Percentiles rank a stretch among this genome's conserved stretches.
These are phyloP conservation scores for Suillus bovinus DNA, from an alignment of 768 basidiomycete species.

Conservation along the genomic window DNA sequence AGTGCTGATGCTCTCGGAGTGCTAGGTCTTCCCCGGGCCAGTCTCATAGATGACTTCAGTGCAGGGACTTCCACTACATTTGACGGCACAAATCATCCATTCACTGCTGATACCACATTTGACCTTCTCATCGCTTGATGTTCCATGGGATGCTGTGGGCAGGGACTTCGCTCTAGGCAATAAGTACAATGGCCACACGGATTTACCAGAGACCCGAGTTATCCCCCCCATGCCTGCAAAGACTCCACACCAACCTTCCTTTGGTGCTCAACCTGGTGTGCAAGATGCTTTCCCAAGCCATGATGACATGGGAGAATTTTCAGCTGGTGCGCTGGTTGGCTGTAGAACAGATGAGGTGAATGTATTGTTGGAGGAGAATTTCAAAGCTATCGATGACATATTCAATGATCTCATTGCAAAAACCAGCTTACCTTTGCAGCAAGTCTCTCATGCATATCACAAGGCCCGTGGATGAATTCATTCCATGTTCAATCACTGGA, in stretches of 20 bases:
- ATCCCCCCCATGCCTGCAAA: too few species aligned
- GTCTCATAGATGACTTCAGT: not conserved
- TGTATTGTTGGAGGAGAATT: too few species aligned
- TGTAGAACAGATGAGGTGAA: too few species aligned
- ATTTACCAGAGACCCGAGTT: too few species aligned
- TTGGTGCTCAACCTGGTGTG: too few species aligned
- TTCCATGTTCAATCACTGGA: slow-evolving; percentile 1
- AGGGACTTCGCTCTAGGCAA: not conserved
- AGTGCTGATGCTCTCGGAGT: not conserved
- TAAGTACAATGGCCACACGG: not conserved
- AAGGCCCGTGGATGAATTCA: slow-evolving; percentile 2
- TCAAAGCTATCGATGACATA: not conserved
- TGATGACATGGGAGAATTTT: too few species aligned
- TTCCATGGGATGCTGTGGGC: slow-evolving; percentile 1
- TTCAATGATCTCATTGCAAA: not conserved
- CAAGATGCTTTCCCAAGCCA: too few species aligned
- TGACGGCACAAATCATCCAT: not conserved
- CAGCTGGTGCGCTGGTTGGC: too few species aligned
- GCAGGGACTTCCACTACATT: not conserved
- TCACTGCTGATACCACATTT: not conserved
- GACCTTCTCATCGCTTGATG: not conserved
- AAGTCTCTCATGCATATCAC: slow-evolving; percentile 10
- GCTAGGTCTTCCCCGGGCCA: not conserved
- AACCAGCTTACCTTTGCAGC: slow-evolving; percentile 6
- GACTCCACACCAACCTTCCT: too few species aligned